Evolutionary conservation across 2,329 filamentous ascomycete species (phyloP).

Genomic region (Microcyclospora tardicrescens): DNA sequence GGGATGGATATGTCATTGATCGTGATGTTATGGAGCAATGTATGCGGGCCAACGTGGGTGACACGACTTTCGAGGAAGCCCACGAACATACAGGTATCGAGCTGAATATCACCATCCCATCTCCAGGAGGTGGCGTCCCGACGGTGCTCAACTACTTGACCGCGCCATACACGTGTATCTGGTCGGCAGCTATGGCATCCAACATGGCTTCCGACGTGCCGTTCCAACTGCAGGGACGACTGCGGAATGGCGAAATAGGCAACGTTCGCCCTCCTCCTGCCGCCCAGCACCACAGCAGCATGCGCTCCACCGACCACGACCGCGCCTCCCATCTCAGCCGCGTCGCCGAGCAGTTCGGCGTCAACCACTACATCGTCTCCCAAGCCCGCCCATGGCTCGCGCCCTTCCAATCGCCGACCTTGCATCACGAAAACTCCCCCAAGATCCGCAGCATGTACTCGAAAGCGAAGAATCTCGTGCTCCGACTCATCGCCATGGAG

Average conservation of each 20-base stretch:
- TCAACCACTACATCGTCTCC: slow-evolving; percentile 89
- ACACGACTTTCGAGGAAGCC: slow-evolving; percentile 86
- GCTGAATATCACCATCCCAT: slow-evolving; percentile 82
- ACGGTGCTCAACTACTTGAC: slow-evolving; percentile 85
- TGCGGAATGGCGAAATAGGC: slow-evolving; percentile 56
- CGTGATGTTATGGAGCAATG: slow-evolving; percentile 70
- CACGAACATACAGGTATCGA: slow-evolving; percentile 74
- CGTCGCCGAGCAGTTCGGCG: slow-evolving; percentile 74
- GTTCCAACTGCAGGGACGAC: slow-evolving; percentile 58
- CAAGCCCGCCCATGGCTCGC: slow-evolving; percentile 84
- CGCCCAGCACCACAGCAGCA: slow-evolving; percentile 23
- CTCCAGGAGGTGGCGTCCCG: slow-evolving; percentile 61
- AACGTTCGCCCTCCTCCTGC: slow-evolving; percentile 45
- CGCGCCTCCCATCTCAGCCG: slow-evolving; percentile 56
- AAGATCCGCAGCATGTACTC: slow-evolving; percentile 24
- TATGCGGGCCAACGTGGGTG: slow-evolving; percentile 71
- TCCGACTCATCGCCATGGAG: slow-evolving; percentile 61
- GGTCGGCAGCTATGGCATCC: slow-evolving; percentile 65
- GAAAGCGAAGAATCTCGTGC: slow-evolving; percentile 17
- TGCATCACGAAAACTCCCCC: slow-evolving; percentile 12
- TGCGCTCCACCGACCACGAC: slow-evolving; percentile 51
- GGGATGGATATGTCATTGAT: slow-evolving; percentile 74
- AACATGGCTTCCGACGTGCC: slow-evolving; percentile 45
- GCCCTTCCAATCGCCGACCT: slow-evolving; percentile 45
- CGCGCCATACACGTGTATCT: slow-evolving; percentile 81